Base-by-base conservation (phyloP, 2,329 filamentous ascomycete genomes). In the Pezicula neosporulosa region DNA sequence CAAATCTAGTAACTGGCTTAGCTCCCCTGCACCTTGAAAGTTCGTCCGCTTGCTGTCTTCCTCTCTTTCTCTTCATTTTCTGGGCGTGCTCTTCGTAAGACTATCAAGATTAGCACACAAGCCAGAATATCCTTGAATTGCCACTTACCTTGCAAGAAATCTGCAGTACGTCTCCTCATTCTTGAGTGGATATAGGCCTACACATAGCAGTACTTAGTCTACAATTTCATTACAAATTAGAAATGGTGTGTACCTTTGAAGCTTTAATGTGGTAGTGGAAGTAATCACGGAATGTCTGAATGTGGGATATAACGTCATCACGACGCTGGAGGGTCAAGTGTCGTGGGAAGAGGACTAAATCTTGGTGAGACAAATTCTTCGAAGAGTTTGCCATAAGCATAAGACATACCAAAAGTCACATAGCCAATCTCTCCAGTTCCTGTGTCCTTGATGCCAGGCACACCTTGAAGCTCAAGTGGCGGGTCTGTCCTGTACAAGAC, bases 191-290 rank as follows among this genome's bases (percentile, higher is more conserved):
- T 99, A 67, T 97, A 99, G 48, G 95, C 94, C 83, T 86, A 10
- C 15, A 13, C 10, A 16, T 6, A 27, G 27, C 27, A n/a, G 58
- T 6, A 44, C 47, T 38, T 28, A 42, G 18, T 58, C 16, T n/a
- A 49, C 10, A 53, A 33, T 28, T 44, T 52, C 47, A 58, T 44
- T 58, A 35, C 13, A 12, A 38, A 33, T 42, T 30, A 38, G 13
- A 41, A 41, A 33, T 12, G 6, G 30, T 6, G 28, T 37, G 10
- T 70, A 85, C 83, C 79, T 99, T 99, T 56, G 92, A 97, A 28
- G 94, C 95, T 76, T 99, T 99, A 75, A 99, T 99, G 73, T 99
- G 94, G 72, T 99, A 99, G 72, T 99, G 94, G 80, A 99, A 99
- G 73, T 99, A 99, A 69, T 99, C 94, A 60, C 94, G 89, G 89